A percentile compares a stretch with the other conserved stretches of the same genome.
Evolutionary conservation across 768 basidiomycete genomes (phyloP).

Genomic region (Cystofilobasidium macerans): DNA sequence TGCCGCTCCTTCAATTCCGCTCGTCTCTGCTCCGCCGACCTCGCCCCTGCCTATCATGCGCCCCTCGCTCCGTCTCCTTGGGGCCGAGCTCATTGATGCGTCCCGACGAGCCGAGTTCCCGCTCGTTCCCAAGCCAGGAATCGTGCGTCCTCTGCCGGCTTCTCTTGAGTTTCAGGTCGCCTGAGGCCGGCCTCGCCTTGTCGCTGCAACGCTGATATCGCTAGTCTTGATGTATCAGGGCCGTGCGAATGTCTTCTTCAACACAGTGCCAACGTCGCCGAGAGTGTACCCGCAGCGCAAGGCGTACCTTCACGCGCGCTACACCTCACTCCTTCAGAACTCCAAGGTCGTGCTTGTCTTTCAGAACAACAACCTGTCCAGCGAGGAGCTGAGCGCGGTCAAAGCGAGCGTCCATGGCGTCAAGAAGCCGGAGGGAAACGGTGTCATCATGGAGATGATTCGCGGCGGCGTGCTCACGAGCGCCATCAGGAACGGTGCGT

Average conservation of each 20-base stretch:
- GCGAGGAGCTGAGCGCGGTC: constrained; percentile 1
- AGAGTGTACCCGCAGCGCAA: constrained; percentile 15
- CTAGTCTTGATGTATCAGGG: constrained; percentile 1
- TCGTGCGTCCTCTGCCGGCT: constrained; percentile 5
- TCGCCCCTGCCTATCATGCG: not conserved
- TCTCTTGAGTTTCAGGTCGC: not conserved
- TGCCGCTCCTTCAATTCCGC: not conserved
- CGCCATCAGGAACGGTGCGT: constrained; percentile 13
- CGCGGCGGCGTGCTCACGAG: constrained; percentile 8
- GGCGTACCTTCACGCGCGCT: constrained; percentile 11
- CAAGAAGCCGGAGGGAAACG: constrained; percentile 12
- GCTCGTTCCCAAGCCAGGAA: constrained; percentile 9
- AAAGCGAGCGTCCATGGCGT: not conserved
- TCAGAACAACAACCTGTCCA: constrained; percentile 18
- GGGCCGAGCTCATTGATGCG: constrained; percentile 19
- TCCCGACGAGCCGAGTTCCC: constrained; percentile 5
- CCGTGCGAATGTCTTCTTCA: constrained; percentile 3
- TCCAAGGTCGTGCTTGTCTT: constrained; percentile 20
- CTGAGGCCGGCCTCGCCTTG: not conserved
- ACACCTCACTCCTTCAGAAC: constrained; percentile 1
- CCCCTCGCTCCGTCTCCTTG: constrained; percentile 1
- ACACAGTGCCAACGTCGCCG: not conserved
- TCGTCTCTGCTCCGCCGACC: not conserved
- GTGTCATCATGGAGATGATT: constrained; percentile 2
- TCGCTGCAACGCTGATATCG: not conserved